Conservation (phyloP, 73 alveolate species). For the Paramecium pentaurelia region DNA sequence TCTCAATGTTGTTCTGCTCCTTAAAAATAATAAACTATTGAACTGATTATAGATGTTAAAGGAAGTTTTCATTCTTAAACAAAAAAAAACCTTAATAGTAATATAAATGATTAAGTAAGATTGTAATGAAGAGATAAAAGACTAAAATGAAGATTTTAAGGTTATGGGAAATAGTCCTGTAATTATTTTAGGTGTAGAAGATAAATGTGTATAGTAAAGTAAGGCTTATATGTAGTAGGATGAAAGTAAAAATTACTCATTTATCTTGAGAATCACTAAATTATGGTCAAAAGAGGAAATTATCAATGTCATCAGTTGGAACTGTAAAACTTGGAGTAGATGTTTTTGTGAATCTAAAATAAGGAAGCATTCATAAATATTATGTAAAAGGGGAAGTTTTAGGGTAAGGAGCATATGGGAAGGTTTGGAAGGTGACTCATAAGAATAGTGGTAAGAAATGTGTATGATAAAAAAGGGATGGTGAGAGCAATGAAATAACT, state of each 20-base stretch:
- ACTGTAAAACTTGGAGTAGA: background rate
- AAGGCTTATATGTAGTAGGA: background rate
- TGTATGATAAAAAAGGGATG: background rate
- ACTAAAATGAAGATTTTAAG: background rate
- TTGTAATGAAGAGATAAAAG: background rate
- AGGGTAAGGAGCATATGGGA: background rate
- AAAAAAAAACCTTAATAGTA: background rate
- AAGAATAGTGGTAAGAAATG: background rate
- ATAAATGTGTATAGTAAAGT: background rate
- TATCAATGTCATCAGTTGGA: background rate
- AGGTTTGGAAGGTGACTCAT: constrained; percentile 15
- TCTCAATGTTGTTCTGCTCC: background rate
- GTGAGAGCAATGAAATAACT: constrained; percentile 52
- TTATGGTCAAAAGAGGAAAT: background rate
- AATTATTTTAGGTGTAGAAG: background rate
- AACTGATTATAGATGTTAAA: background rate
- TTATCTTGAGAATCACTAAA: background rate
- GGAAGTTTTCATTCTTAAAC: background rate
- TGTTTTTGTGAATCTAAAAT: background rate
- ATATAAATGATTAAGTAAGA: background rate
- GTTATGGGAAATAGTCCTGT: background rate
- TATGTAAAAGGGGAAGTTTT: background rate
- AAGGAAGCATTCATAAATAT: constrained; percentile 1
- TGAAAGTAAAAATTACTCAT: background rate
- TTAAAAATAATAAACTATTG: background rate